Percentiles rank a stretch among this genome's conserved stretches.
These are phyloP conservation scores for Syncephalastrum sp. DNA, from an alignment of 371 early-diverging fungal species.

Conservation along the genomic window DNA sequence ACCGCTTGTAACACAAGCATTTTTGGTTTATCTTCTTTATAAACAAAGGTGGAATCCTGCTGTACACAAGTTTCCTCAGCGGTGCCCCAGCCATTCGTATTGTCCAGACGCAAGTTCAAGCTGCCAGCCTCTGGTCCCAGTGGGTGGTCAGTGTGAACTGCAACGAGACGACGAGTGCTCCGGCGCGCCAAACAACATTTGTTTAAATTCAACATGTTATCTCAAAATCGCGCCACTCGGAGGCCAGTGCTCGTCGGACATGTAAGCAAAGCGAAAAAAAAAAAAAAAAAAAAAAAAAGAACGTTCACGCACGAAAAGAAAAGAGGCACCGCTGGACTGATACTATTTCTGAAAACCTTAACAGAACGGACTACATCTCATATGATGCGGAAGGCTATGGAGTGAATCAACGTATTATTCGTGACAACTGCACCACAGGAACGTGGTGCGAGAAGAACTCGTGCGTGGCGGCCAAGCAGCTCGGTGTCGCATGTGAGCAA, in stretches of 20 bases:
- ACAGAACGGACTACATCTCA: conserved; percentile 28
- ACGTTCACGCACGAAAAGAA: background rate
- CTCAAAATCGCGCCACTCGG: conserved; percentile 42
- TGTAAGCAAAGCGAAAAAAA: conserved; percentile 21
- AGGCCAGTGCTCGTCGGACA: conserved; percentile 43
- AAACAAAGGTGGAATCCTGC: conserved; percentile 28
- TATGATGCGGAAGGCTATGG: conserved; percentile 28
- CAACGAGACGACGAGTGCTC: conserved; percentile 50
- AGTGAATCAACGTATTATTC: conserved; percentile 35
- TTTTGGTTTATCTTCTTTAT: background rate
- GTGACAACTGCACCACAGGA: conserved; percentile 48
- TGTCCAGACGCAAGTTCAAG: conserved; percentile 43
- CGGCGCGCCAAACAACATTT: conserved; percentile 27
- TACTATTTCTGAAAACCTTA: conserved; percentile 8
- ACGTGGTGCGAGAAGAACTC: conserved; percentile 27
- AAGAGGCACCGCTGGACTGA: conserved; percentile 1
- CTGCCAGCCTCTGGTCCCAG: conserved; percentile 23
- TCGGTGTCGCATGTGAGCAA: conserved; percentile 26
- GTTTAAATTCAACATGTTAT: conserved; percentile 43
- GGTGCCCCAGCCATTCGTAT: conserved; percentile 29
- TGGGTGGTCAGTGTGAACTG: conserved; percentile 33
- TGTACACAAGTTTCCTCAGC: conserved; percentile 25
- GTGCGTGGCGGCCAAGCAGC: conserved; percentile 31
- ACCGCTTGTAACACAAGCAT: conserved; percentile 3
- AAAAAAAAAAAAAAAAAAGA: conserved; percentile 7